Evolutionary conservation across 2,329 filamentous ascomycete species (phyloP), one percentile per base, ranked within the genome.

Genomic region (Colletotrichum siamense): DNA sequence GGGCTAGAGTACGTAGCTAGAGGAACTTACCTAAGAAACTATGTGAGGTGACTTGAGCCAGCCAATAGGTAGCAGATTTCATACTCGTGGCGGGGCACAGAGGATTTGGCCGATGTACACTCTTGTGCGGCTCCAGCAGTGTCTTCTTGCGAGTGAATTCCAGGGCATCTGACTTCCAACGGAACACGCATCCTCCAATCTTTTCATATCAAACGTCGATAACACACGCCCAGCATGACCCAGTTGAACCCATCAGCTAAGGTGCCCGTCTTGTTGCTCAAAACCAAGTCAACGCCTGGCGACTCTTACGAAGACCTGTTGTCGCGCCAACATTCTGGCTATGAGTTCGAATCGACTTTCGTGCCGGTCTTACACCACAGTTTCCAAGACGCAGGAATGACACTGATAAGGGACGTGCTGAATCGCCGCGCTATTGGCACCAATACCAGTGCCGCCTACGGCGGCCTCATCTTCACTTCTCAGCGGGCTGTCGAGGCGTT

Each of bases 401-500:
- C 85, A 32, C 84, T 85, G 59, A 84, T 96, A 26, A 86, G 87
- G 34, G 81, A 83, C 5, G 81, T 92, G 18, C 87, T 96, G 12
- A 81, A 80, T 12, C 78, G 81, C 2, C 84, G 82, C 28, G 78
- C 81, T 18, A 88, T 93, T 76, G 85, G 86, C 62, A 80, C 69
- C 3, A 68, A 67, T 1, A 55, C 80, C 1, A 84, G 82, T 4
- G 83, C 83, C 55, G 80, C 85, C 16, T 96, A 95, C 81, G 94
- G 94, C 7, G 95, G 94, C n/a, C 86, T 96, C 74, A 93, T 97
- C 66, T 96, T 97, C 82, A 97, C 95, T 3, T 96, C 94, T 9
- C 95, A 97, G 83, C 90, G 95, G 65, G 94, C 95, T 1, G 95
- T 97, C 4, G 95, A 97, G 82, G 94, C 94, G 0, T 95, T 97